Percentiles rank a stretch among this genome's conserved stretches.
These are phyloP conservation scores for Plasmodium vinckei DNA, from an alignment of 169 alveolate genomes.

Conservation along the genomic window DNA sequence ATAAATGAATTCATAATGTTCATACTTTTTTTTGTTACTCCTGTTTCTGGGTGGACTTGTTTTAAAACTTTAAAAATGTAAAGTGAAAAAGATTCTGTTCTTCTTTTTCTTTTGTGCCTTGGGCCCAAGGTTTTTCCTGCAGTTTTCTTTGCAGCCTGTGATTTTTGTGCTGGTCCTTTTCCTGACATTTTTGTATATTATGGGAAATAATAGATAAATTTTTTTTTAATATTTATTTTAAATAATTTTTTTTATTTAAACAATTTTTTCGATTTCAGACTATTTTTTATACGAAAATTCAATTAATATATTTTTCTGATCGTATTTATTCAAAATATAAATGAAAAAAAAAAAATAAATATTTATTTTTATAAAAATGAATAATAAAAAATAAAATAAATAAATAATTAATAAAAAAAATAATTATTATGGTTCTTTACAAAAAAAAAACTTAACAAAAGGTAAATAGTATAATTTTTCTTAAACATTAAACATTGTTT, in stretches of 20 bases:
- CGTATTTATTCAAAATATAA: conserved; percentile 47
- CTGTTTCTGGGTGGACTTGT: conserved; percentile 99
- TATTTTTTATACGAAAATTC: conserved; percentile 7
- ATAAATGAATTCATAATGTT: conserved; percentile 99
- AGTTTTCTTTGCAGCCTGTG: conserved; percentile 92
- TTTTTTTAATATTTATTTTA: conserved; percentile 3
- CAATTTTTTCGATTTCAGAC: conserved; percentile 30
- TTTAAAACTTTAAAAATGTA: conserved; percentile 99
- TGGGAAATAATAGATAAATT: conserved; percentile 8
- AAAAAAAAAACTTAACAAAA: background rate
- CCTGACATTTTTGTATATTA: conserved; percentile 87
- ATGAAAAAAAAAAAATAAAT: conserved; percentile 15
- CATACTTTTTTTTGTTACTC: conserved; percentile 98
- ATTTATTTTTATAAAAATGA: conserved; percentile 34
- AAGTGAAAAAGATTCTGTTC: conserved; percentile 97
- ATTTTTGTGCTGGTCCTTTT: conserved; percentile 90
- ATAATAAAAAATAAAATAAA: conserved; percentile 13
- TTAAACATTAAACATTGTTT: conserved; percentile 7
- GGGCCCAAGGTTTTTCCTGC: conserved; percentile 92
- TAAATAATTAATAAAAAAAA: background rate
- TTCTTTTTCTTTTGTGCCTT: conserved; percentile 92
- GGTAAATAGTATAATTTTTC: conserved; percentile 11
- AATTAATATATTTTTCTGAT: conserved; percentile 18
- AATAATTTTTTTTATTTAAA: conserved; percentile 14
- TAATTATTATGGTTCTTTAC: conserved; percentile 1